Conservation (phyloP, 2,329 filamentous ascomycete species). For the Colletotrichum neosansevieriae region DNA sequence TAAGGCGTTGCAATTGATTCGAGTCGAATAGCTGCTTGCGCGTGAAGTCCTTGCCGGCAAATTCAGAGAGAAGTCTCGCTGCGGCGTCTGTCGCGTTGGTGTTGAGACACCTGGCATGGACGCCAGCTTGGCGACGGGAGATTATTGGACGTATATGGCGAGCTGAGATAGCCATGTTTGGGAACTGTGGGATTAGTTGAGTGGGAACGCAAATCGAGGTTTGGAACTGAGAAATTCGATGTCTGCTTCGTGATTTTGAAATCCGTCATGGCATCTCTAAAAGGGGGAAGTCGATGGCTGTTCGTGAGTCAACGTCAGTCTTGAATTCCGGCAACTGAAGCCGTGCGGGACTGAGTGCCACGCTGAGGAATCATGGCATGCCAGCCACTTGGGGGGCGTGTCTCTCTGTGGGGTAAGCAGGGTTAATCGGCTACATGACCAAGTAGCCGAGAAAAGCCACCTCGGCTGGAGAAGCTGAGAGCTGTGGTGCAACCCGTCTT, state of each 20-base stretch:
- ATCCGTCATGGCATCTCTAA: too few relatives aligned
- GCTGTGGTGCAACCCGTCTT: background rate
- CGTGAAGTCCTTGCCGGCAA: slow-evolving; percentile 45
- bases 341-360: too few relatives aligned
- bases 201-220: background rate
- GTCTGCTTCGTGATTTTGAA: too few relatives aligned
- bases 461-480: slow-evolving; percentile 26
- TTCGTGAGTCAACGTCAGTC: background rate
- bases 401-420: slow-evolving; percentile 15
- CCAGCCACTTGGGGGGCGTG: slow-evolving; percentile 1
- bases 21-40: slow-evolving; percentile 66
- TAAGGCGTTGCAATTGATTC: slow-evolving; percentile 73
- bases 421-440: slow-evolving; percentile 22
- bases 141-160: slow-evolving; percentile 3
- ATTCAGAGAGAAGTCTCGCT: slow-evolving; percentile 48
- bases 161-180: slow-evolving; percentile 5
- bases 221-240: too few relatives aligned
- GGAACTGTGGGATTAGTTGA: too few relatives aligned
- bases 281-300: too few relatives aligned
- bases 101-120: background rate
- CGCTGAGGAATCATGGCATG: background rate
- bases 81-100: slow-evolving; percentile 44
- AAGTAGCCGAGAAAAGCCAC: background rate
- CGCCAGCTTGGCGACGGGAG: background rate
- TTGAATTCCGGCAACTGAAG: background rate